Conservation (phyloP, 208 protist genomes). For the Trypanosoma cruzi region DNA sequence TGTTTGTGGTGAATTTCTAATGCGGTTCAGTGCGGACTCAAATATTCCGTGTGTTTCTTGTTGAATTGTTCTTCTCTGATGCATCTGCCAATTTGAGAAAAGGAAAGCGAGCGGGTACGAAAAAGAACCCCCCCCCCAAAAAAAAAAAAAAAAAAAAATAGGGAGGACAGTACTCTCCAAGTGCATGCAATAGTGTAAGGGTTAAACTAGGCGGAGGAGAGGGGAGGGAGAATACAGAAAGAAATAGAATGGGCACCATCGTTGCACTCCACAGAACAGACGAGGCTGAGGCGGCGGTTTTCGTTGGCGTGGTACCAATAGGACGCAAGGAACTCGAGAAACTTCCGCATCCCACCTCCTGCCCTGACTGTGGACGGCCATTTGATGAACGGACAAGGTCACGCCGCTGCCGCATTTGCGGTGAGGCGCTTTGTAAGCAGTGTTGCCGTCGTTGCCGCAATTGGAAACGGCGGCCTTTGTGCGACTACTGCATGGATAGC, state of each 20-base stretch:
- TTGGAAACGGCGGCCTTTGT: conserved; percentile 15
- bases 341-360: not conserved
- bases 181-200: not conserved
- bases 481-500: conserved; percentile 7
- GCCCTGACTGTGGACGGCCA: conserved; percentile 11
- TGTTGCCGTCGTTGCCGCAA: conserved; percentile 8
- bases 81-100: not conserved
- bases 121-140: not conserved
- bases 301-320: not conserved
- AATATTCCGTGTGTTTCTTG: not conserved
- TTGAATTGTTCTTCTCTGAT: not conserved
- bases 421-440: conserved; percentile 2
- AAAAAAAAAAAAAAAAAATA: conserved; percentile 22
- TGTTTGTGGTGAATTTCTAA: too few relatives aligned
- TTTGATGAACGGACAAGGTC: not conserved
- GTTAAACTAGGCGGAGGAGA: not conserved
- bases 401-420: conserved; percentile 9
- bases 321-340: not conserved
- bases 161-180: not conserved
- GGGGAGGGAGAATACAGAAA: not conserved
- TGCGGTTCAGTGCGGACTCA: not conserved
- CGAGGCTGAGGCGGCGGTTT: not conserved
- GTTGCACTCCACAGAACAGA: not conserved
- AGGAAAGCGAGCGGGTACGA: not conserved
- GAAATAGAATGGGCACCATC: conserved; percentile 4